A percentile compares a stretch with the other conserved stretches of the same genome.
These are phyloP conservation scores for Cadophora sp. DNA, from an alignment of 2,329 filamentous ascomycete genomes.

Conservation along the genomic window DNA sequence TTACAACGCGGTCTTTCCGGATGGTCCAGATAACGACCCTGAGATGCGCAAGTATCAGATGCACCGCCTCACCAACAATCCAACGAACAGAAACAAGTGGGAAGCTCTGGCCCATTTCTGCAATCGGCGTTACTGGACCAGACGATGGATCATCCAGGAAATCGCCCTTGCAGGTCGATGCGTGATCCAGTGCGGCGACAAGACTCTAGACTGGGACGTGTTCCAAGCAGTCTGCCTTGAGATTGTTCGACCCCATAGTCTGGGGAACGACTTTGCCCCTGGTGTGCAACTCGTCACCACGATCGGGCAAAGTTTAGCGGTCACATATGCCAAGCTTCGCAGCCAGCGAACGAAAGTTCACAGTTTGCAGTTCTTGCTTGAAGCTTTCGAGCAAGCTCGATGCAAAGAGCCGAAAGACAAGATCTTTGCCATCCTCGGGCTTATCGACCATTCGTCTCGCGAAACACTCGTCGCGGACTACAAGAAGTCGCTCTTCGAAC, in stretches of 20 bases:
- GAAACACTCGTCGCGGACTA: neutral
- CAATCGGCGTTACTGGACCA: neutral
- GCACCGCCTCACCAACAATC: neutral
- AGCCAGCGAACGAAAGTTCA: neutral
- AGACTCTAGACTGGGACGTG: neutral
- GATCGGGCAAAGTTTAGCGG: neutral
- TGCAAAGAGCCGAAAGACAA: slow-evolving; percentile 5
- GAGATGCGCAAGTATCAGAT: neutral
- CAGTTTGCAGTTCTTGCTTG: neutral
- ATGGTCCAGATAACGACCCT: slow-evolving; percentile 4
- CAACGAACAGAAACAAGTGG: neutral
- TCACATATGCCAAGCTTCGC: neutral
- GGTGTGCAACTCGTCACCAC: neutral
- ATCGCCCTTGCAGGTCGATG: neutral
- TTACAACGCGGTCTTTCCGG: neutral
- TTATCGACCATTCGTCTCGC: neutral
- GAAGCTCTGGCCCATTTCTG: neutral
- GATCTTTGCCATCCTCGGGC: neutral
- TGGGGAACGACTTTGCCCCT: too few relatives aligned
- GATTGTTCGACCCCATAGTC: neutral
- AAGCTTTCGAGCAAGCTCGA: slow-evolving; percentile 1
- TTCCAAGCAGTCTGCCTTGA: slow-evolving; percentile 1
- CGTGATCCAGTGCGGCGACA: neutral
- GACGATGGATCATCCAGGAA: slow-evolving; percentile 11
- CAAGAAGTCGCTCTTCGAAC: neutral